phyloP scores from a whole-genome alignment of 768 basidiomycete genomes.

The Pulveroboletus sp. region DNA sequence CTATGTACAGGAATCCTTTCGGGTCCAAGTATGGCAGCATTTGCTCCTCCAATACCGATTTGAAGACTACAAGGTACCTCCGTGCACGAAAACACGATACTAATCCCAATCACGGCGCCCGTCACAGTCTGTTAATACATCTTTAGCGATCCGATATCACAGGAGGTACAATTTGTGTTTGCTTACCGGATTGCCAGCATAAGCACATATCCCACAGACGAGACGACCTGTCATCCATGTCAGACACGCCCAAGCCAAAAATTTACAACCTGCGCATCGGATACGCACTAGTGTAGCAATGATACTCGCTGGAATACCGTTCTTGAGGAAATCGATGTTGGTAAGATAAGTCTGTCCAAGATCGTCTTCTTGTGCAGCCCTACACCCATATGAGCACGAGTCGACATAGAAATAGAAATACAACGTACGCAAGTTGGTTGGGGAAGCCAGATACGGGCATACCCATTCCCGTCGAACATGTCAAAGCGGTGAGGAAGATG shows the following conservation, averaged over 20 bases:
- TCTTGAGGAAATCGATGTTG: constrained; percentile 88
- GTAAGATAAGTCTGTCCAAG: constrained; percentile 85
- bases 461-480: constrained; percentile 96
- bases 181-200: constrained; percentile 19
- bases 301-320: constrained; percentile 91
- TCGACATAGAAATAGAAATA: neutral
- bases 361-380: constrained; percentile 92
- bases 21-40: too few species aligned
- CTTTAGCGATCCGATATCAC: neutral
- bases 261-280: neutral
- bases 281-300: constrained; percentile 70
- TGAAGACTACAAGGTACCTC: too few species aligned
- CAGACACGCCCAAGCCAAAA: neutral
- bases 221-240: constrained; percentile 15
- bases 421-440: constrained; percentile 87
- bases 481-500: constrained; percentile 89
- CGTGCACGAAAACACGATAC: too few species aligned
- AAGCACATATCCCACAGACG: constrained; percentile 16
- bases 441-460: constrained; percentile 99
- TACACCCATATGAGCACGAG: constrained; percentile 25
- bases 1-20: too few species aligned
- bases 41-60: too few species aligned
- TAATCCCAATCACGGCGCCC: too few species aligned
- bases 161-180: neutral
- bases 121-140: neutral